Conservation (phyloP, 75 land plant species). For the Picea glauca region DNA sequence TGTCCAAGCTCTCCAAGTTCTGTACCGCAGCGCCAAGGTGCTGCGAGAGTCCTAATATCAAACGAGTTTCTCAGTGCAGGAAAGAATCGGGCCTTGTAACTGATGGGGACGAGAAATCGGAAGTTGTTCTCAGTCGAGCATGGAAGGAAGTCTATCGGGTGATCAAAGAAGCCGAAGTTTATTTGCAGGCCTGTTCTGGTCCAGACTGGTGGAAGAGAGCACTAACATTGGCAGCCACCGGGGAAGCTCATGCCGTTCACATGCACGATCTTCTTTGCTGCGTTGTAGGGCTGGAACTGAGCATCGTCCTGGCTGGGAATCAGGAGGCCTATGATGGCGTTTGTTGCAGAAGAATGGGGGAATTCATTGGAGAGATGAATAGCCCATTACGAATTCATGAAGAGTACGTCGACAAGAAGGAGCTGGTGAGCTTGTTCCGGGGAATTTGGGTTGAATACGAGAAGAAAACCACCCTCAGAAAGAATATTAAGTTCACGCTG, state of each 20-base stretch:
- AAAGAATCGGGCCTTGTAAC: background rate
- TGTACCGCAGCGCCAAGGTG: background rate
- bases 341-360: constrained; percentile 14
- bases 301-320: constrained; percentile 14
- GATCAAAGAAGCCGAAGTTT: constrained; percentile 26
- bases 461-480: too few species aligned
- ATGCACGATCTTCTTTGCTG: constrained; percentile 31
- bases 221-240: constrained; percentile 12
- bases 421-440: background rate
- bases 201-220: constrained; percentile 31
- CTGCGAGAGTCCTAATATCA: background rate
- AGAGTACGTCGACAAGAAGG: constrained; percentile 14
- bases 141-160: constrained; percentile 21
- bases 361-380: constrained; percentile 15
- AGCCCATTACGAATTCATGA: constrained; percentile 6
- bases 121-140: background rate
- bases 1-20: constrained; percentile 16
- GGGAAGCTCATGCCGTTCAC: constrained; percentile 24
- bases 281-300: constrained; percentile 15
- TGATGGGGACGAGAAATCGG: too few species aligned
- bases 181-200: constrained; percentile 16
- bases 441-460: too few species aligned
- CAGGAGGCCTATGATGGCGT: constrained; percentile 7
- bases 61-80: background rate
- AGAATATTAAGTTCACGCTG: too few species aligned